A percentile compares a stretch with the other conserved stretches of the same genome.
Evolutionary conservation across 2,329 filamentous ascomycete species (phyloP).

Genomic region (Ophiostoma piceae): DNA sequence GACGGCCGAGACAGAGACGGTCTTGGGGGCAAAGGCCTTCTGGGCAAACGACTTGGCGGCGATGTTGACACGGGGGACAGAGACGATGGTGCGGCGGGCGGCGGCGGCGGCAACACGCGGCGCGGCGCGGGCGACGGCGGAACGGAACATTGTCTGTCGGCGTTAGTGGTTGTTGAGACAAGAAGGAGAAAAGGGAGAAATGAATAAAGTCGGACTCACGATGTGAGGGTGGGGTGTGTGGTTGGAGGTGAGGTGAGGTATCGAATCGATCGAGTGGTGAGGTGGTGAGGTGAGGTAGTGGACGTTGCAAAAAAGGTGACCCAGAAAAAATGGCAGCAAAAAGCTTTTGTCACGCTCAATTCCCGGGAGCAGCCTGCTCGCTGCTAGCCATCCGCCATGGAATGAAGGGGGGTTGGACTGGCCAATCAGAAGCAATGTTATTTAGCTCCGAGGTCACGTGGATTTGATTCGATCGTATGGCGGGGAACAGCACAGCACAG

Average conservation of each 20-base stretch:
- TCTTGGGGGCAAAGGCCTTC: constrained; percentile 30
- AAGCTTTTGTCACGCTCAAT: constrained; percentile 24
- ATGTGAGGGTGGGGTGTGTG: neutral
- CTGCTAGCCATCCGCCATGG: neutral
- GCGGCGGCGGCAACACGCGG: constrained; percentile 54
- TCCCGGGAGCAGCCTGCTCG: constrained; percentile 1
- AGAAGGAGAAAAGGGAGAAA: neutral
- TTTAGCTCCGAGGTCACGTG: constrained; percentile 26
- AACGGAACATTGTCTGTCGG: constrained; percentile 73
- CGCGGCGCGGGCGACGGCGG: constrained; percentile 51
- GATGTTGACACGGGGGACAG: neutral
- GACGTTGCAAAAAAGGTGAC: constrained; percentile 1
- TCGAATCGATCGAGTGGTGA: neutral
- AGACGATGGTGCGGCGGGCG: constrained; percentile 39
- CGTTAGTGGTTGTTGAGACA: neutral
- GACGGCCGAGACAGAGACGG: constrained; percentile 53
- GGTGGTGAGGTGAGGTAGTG: neutral
- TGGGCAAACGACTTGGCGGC: neutral
- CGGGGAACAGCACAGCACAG: neutral
- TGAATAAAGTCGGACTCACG: neutral
- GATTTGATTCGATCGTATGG: neutral
- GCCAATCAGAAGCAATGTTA: constrained; percentile 25
- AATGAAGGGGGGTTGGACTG: neutral
- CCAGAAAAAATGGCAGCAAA: constrained; percentile 13
- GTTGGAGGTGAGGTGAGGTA: neutral